Evolutionary conservation across 768 basidiomycete species (phyloP).

Genomic region (Phylloporus sp.): DNA sequence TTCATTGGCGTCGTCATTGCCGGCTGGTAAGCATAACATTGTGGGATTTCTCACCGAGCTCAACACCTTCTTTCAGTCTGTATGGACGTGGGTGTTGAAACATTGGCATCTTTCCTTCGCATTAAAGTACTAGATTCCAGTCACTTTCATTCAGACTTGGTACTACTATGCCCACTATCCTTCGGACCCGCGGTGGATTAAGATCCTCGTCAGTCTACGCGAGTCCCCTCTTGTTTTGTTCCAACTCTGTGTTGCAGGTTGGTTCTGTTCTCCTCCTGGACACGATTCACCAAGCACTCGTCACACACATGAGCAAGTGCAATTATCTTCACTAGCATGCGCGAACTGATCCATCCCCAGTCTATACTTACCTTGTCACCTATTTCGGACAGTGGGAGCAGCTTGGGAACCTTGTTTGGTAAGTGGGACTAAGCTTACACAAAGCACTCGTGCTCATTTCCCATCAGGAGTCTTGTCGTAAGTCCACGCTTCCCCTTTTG

Average conservation of each 20-base stretch:
- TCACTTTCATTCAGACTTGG: slow-evolving; percentile 53
- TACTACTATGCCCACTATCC: slow-evolving; percentile 51
- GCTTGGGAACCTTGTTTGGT: slow-evolving; percentile 41
- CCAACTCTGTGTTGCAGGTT: slow-evolving; percentile 37
- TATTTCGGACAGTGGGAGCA: slow-evolving; percentile 31
- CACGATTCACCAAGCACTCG: slow-evolving; percentile 49
- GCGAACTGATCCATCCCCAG: slow-evolving; percentile 25
- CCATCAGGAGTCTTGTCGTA: slow-evolving; percentile 21
- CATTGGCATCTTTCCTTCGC: not conserved
- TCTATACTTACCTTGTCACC: slow-evolving; percentile 47
- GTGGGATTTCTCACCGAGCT: not conserved
- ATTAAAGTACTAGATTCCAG: slow-evolving; percentile 28
- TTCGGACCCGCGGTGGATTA: slow-evolving; percentile 46
- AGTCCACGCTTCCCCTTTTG: slow-evolving; percentile 1
- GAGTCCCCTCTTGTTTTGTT: not conserved
- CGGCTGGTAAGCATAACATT: slow-evolving; percentile 39
- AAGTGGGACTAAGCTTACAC: slow-evolving; percentile 13
- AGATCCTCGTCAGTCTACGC: slow-evolving; percentile 38
- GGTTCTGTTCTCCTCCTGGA: slow-evolving; percentile 46
- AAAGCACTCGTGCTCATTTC: not conserved
- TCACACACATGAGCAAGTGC: slow-evolving; percentile 46
- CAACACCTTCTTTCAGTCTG: slow-evolving; percentile 32
- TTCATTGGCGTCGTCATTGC: slow-evolving; percentile 49
- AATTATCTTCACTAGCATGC: not conserved
- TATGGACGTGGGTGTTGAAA: slow-evolving; percentile 42